Conservation (phyloP, 2,329 filamentous ascomycete species). For the Celoporthe dispersa region DNA sequence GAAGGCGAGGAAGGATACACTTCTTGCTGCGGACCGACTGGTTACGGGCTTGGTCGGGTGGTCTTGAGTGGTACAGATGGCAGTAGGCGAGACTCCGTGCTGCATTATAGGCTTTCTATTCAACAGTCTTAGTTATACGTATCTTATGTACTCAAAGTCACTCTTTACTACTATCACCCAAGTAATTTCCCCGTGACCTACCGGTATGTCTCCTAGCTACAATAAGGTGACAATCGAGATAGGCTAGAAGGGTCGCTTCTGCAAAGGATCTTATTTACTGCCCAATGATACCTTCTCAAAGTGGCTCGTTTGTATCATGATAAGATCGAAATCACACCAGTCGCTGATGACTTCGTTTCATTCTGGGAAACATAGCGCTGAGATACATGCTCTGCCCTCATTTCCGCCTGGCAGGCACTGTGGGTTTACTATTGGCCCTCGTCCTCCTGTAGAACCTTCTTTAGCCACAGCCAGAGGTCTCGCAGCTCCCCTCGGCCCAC, state of each 20-base stretch:
- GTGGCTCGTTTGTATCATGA: neutral
- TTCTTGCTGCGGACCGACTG: neutral
- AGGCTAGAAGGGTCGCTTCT: too few species aligned
- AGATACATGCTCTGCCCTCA: neutral
- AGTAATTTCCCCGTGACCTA: too few species aligned
- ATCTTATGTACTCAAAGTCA: neutral
- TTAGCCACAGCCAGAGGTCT: slow-evolving; percentile 26
- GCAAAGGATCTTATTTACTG: too few species aligned
- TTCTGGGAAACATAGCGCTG: too few species aligned
- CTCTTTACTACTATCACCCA: too few species aligned
- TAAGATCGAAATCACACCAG: neutral
- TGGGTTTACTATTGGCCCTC: neutral
- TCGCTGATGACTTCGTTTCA: neutral
- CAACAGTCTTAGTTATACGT: too few species aligned
- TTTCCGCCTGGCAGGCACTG: neutral
- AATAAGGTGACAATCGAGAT: neutral
- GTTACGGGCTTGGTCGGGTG: slow-evolving; percentile 21
- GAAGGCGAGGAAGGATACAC: slow-evolving; percentile 32
- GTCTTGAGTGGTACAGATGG: neutral
- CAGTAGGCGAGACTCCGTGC: neutral
- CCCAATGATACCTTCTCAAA: too few species aligned
- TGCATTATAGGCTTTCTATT: neutral
- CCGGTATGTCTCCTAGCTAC: neutral
- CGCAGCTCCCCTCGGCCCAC: slow-evolving; percentile 18
- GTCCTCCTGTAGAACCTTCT: slow-evolving; percentile 16